Percentiles rank a stretch among this genome's conserved stretches.
phyloP scores from a whole-genome alignment of 768 basidiomycete species.

The Serendipita indica region DNA sequence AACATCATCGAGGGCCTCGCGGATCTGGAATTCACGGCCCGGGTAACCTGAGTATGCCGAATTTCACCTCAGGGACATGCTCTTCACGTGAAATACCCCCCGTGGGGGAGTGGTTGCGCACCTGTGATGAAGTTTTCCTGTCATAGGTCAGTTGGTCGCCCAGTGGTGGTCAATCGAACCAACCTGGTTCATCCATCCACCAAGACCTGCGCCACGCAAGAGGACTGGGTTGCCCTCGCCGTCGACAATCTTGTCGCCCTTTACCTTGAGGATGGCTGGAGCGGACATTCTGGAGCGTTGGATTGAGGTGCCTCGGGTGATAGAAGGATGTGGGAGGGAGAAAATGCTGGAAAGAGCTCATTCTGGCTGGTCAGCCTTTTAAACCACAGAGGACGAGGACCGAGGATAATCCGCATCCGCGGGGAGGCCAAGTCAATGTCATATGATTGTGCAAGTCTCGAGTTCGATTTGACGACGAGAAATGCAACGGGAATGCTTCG shows the following conservation, averaged over 20 bases:
- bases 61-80: not conserved
- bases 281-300: not conserved
- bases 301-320: not conserved
- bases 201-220: slow-evolving; percentile 57
- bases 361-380: too few relatives aligned
- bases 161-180: not conserved
- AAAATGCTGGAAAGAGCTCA: too few relatives aligned
- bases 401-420: too few relatives aligned
- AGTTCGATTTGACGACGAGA: too few relatives aligned
- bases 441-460: too few relatives aligned
- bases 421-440: too few relatives aligned
- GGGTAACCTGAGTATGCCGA: slow-evolving; percentile 41
- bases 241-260: slow-evolving; percentile 47
- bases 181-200: slow-evolving; percentile 71
- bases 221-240: slow-evolving; percentile 41
- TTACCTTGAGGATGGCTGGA: slow-evolving; percentile 20
- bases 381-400: too few relatives aligned
- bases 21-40: slow-evolving; percentile 68
- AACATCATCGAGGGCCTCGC: slow-evolving; percentile 45
- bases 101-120: too few relatives aligned
- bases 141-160: not conserved
- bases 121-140: slow-evolving; percentile 62
- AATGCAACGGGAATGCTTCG: too few relatives aligned
- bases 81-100: too few relatives aligned
- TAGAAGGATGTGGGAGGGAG: too few relatives aligned